phyloP scores from a whole-genome alignment of 805 yeast genomes.

The Wickerhamiella spandovensis region DNA sequence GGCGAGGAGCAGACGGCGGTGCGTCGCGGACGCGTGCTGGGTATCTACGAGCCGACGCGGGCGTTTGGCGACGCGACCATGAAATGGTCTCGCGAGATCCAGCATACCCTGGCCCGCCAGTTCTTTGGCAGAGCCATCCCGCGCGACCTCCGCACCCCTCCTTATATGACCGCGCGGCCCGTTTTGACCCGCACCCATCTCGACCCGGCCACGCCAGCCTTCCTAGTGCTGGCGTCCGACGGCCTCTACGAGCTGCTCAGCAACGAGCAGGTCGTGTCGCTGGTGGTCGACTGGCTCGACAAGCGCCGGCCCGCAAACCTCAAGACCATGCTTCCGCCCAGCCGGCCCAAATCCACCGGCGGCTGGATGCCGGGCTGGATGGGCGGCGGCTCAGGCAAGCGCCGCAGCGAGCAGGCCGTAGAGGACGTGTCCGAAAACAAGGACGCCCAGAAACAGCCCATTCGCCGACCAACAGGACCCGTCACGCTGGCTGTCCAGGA shows the following conservation, averaged over 20 bases:
- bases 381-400: constrained; percentile 6
- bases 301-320: constrained; percentile 36
- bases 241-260: constrained; percentile 86
- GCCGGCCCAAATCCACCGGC: not conserved
- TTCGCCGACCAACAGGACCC: constrained; percentile 32
- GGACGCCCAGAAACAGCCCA: constrained; percentile 52
- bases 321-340: constrained; percentile 11
- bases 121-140: constrained; percentile 65
- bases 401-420: constrained; percentile 18
- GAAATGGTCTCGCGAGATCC: constrained; percentile 66
- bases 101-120: constrained; percentile 55
- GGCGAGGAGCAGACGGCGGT: constrained; percentile 66
- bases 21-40: constrained; percentile 76
- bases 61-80: constrained; percentile 97
- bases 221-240: constrained; percentile 85
- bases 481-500: constrained; percentile 43
- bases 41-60: constrained; percentile 86
- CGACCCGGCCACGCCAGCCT: constrained; percentile 59
- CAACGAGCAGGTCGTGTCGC: constrained; percentile 82
- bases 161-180: constrained; percentile 95
- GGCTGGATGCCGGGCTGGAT: constrained; percentile 12
- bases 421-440: constrained; percentile 33
- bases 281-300: constrained; percentile 91
- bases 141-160: constrained; percentile 73
- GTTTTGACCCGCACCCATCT: constrained; percentile 73